Conservation (phyloP, 164 flowering plant genomes). For the Nymphaea thermarum region DNA sequence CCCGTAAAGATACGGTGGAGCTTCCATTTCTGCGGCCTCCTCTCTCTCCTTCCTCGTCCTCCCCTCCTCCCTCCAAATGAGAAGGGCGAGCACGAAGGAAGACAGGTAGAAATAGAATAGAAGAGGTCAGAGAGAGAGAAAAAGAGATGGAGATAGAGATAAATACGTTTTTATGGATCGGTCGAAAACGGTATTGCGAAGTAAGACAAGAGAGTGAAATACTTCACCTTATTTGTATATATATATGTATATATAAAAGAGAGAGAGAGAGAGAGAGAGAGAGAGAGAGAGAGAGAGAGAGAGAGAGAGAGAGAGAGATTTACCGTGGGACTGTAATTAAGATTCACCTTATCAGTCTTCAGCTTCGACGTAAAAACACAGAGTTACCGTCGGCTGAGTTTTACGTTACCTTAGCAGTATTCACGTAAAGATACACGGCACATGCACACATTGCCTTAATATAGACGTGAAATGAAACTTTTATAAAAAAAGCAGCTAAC, state of each 20-base stretch:
- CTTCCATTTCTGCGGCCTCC: slow-evolving; percentile 6
- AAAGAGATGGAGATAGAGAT: not conserved
- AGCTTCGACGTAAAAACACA: too few species aligned
- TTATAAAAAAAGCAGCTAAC: too few species aligned
- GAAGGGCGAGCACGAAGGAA: not conserved
- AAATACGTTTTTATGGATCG: not conserved
- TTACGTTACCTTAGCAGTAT: too few species aligned
- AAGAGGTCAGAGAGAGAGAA: not conserved
- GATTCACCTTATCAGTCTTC: too few species aligned
- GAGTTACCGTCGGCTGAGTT: too few species aligned
- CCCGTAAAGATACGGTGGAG: slow-evolving; percentile 19
- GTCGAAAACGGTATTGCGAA: not conserved
- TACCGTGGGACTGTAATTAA: too few species aligned
- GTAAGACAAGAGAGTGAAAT: too few species aligned
- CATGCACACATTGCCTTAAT: too few species aligned
- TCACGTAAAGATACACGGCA: too few species aligned
- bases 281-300: slow-evolving; percentile 1
- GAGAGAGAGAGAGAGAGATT: slow-evolving; percentile 12
- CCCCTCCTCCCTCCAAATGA: not conserved
- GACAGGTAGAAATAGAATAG: not conserved
- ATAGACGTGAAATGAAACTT: too few species aligned
- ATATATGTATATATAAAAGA: not conserved
- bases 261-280: slow-evolving; percentile 1
- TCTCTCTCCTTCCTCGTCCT: not conserved
- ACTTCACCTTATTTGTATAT: not conserved